Base-by-base conservation (phyloP, 2,329 filamentous ascomycete species). In the Coleophoma crateriformis region DNA sequence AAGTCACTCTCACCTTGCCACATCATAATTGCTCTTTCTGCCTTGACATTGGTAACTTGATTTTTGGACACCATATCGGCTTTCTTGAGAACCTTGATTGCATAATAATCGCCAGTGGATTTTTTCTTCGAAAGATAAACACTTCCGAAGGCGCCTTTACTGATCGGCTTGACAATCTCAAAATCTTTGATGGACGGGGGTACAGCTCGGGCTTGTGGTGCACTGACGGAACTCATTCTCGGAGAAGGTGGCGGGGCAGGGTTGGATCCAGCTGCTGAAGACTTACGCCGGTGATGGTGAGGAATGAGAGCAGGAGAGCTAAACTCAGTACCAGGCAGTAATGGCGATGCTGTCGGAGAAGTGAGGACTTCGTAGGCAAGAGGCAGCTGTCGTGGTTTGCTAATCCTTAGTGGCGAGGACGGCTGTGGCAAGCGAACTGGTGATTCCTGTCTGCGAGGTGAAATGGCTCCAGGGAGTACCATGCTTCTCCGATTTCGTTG, bases 21-120 rank as follows among this genome's bases (percentile, higher is more conserved):
- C 94, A 99, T 99, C 94, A 99, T 97, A 65, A 99, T 99, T 19
- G 95, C 95, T 58, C 94, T 82, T 70, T 99, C 94, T 8, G 95
- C 94, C 70, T 99, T 97, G 63, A 99, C 94, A 64, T 99, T 99
- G 58, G 94, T 96, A 59, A 99, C 91, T 66, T 99, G 94, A 67
- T 99, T 99, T 71, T 99, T 99, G 54, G 94, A 94, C 54, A 99
- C 90, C 94, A 99, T 99, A 74, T 99, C 94, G n/a, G 94, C 91
- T 70, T 99, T 99, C 66, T 97, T 97, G 52, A 99, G 70, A 1
- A 97, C 94, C 65, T 99, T 99, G 72, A 99, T 97, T 10, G 94
- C 94, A 67, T 92, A 99, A 68, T 99, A 99, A 63, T 99, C 94
- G 42, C 91, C 92, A 0, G 95, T 99, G 0, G 90, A 94, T 68